Evolutionary conservation across 2,329 filamentous ascomycete genomes (phyloP).

Genomic region (Atkinsonella texensis): DNA sequence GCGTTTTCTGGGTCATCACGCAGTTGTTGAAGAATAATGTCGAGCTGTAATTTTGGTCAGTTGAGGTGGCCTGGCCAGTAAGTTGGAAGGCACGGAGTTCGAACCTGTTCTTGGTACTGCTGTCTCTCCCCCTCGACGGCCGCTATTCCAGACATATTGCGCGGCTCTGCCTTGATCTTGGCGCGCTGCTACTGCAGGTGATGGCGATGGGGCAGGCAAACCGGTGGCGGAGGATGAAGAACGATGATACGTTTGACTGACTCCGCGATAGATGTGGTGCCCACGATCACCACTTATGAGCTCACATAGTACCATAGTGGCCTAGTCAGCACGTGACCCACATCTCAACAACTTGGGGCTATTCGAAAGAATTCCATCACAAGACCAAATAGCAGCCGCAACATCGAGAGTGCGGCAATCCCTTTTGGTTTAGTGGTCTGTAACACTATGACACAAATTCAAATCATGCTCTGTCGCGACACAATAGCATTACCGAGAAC

Average conservation of each 20-base stretch:
- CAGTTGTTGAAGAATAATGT: slow-evolving; percentile 63
- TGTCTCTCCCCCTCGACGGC: slow-evolving; percentile 40
- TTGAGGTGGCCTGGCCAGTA: neutral
- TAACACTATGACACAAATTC: too few species aligned
- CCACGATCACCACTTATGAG: neutral
- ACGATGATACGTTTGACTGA: neutral
- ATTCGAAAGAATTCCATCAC: too few species aligned
- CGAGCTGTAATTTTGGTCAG: slow-evolving; percentile 43
- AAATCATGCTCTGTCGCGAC: too few species aligned
- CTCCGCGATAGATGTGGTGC: neutral
- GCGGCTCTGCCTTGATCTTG: neutral
- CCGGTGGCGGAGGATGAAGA: neutral
- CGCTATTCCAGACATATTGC: slow-evolving; percentile 20
- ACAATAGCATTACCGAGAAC: too few species aligned
- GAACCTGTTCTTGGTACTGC: slow-evolving; percentile 45
- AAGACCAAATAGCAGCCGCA: too few species aligned
- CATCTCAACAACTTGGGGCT: too few species aligned
- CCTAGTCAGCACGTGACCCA: neutral
- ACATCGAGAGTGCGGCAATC: too few species aligned
- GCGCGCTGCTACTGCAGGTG: neutral
- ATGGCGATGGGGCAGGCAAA: neutral
- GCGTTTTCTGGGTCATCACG: slow-evolving; percentile 69
- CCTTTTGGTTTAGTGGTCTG: too few species aligned
- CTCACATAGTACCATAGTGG: neutral
- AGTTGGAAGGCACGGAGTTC: neutral